A percentile compares a stretch with the other conserved stretches of the same genome.
Evolutionary conservation across 306 rosid genomes (phyloP).

Genomic region (Rosa lucieae): DNA sequence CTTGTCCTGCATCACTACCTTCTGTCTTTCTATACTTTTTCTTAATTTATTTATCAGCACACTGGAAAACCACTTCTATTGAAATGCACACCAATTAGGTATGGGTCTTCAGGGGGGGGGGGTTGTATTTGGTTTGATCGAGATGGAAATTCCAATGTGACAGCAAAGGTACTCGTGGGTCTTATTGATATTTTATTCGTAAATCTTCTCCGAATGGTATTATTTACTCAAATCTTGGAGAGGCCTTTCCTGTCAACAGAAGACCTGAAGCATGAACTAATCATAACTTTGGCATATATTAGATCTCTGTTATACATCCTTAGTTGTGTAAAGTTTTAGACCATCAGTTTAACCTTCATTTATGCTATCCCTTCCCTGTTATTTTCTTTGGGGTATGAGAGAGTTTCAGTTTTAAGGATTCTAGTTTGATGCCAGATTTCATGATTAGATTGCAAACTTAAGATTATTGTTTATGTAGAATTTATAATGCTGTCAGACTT

Average conservation of each 20-base stretch:
- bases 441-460: neutral
- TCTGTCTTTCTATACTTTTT: neutral
- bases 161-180: conserved; percentile 65
- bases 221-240: neutral
- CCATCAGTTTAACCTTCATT: neutral
- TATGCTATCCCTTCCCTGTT: neutral
- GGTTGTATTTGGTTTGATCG: conserved; percentile 35
- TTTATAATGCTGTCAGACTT: neutral
- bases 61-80: conserved; percentile 90
- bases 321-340: neutral
- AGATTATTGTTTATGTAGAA: neutral
- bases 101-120: conserved; percentile 98
- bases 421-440: neutral
- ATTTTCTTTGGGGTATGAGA: neutral
- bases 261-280: neutral
- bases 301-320: neutral
- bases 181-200: neutral
- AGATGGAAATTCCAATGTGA: conserved; percentile 96
- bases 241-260: neutral
- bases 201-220: conserved; percentile 12
- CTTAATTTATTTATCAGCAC: conserved; percentile 52
- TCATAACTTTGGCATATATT: neutral
- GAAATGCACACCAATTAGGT: conserved; percentile 88
- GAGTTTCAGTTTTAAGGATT: neutral
- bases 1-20: too few species aligned